A percentile compares a stretch with the other conserved stretches of the same genome.
Conservation (phyloP, 352 stramenopile genomes). For the Pythium pectinolyticum region DNA sequence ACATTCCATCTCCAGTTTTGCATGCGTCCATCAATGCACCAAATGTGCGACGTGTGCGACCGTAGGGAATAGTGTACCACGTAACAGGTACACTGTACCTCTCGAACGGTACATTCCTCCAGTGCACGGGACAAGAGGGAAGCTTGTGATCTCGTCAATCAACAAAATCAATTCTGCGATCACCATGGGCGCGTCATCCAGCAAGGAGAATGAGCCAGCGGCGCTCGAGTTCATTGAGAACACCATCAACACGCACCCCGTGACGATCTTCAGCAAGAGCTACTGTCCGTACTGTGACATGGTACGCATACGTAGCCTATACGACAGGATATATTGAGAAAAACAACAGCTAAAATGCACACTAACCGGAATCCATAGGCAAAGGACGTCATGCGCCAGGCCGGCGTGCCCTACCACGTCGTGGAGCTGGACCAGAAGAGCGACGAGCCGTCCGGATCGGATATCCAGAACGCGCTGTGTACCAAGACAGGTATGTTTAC, state of each 20-base stretch:
- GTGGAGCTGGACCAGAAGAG: conserved; percentile 66
- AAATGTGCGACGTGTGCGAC: not conserved
- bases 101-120: not conserved
- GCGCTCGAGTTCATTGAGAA: conserved; percentile 60
- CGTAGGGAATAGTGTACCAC: not conserved
- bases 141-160: no score
- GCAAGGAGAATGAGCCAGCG: conserved; percentile 49
- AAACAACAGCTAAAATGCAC: not conserved
- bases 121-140: not conserved
- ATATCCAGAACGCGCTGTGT: conserved; percentile 88
- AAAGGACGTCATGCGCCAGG: conserved; percentile 81
- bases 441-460: conserved; percentile 59
- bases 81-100: not conserved
- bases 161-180: not conserved
- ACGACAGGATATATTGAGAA: not conserved
- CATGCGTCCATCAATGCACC: no score
- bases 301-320: conserved; percentile 24
- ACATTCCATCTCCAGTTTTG: no score
- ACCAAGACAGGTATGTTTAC: conserved; percentile 72
- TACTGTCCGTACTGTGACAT: conserved; percentile 93
- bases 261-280: conserved; percentile 91
- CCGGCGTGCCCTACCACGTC: conserved; percentile 54
- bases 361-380: conserved; percentile 36
- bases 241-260: conserved; percentile 42
- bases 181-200: conserved; percentile 38